Conservation (phyloP, 352 stramenopile species). For the Pythium phragmitis region DNA sequence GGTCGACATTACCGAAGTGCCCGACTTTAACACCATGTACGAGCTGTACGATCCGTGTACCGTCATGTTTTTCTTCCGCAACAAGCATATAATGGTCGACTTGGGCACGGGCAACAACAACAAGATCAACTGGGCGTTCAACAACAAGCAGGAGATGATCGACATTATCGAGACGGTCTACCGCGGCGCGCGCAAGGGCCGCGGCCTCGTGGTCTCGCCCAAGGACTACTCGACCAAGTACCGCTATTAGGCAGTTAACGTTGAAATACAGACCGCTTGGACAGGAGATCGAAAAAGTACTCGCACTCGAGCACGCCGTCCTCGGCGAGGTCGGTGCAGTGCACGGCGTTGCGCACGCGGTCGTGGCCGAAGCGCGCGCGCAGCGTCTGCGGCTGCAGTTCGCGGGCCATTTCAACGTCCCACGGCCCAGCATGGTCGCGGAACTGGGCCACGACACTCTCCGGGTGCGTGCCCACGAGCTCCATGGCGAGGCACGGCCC, state of each 20-base stretch:
- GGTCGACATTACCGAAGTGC: conserved; percentile 92
- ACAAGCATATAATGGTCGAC: conserved; percentile 99
- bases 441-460: conserved; percentile 69
- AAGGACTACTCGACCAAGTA: conserved; percentile 99
- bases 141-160: conserved; percentile 98
- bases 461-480: conserved; percentile 59
- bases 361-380: conserved; percentile 89
- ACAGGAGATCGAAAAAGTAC: conserved; percentile 95
- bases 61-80: conserved; percentile 99
- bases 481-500: conserved; percentile 91
- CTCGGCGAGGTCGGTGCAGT: conserved; percentile 92
- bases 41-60: conserved; percentile 99
- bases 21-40: conserved; percentile 99
- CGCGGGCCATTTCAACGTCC: conserved; percentile 92
- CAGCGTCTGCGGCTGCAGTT: conserved; percentile 88
- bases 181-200: conserved; percentile 95
- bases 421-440: conserved; percentile 85
- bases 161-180: conserved; percentile 99
- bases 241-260: conserved; percentile 78
- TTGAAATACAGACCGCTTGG: conserved; percentile 32
- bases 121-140: conserved; percentile 99
- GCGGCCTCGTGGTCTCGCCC: conserved; percentile 97
- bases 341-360: conserved; percentile 87
- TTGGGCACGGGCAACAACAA: conserved; percentile 99
- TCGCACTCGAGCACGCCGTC: conserved; percentile 90